A percentile compares a stretch with the other conserved stretches of the same genome.
Conservation (phyloP, 1,139 yeast species). For the Yamadazyma atmosphaerica region DNA sequence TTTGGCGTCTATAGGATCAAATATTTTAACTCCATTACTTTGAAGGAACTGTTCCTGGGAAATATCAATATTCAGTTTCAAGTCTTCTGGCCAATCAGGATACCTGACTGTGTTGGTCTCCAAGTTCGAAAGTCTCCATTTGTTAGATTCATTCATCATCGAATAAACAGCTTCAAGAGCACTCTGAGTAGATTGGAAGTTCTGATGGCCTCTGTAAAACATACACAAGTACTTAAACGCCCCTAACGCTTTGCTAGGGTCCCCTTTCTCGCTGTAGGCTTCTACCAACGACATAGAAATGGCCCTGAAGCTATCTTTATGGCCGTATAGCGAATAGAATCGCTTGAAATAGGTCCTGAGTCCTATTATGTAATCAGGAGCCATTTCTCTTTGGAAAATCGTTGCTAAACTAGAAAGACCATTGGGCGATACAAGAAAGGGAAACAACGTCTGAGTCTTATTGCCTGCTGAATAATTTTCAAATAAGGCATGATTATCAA, state of each 20-base stretch:
- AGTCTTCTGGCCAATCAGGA: conserved; percentile 12
- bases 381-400: conserved; percentile 30
- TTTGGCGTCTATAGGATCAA: conserved; percentile 24
- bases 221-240: conserved; percentile 25
- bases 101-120: conserved; percentile 12
- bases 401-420: conserved; percentile 26
- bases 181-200: conserved; percentile 1
- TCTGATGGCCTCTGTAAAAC: conserved; percentile 15
- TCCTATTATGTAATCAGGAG: conserved; percentile 30
- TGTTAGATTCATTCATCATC: conserved; percentile 12
- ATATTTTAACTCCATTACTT: conserved; percentile 16
- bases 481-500: conserved; percentile 26
- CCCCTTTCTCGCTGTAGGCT: conserved; percentile 25
- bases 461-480: conserved; percentile 20
- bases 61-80: conserved; percentile 18
- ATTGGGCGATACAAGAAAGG: conserved; percentile 33
- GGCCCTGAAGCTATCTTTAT: conserved; percentile 26
- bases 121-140: conserved; percentile 29
- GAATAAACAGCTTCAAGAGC: conserved; percentile 10
- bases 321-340: conserved; percentile 38
- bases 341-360: conserved; percentile 36
- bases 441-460: conserved; percentile 16
- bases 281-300: conserved; percentile 33
- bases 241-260: conserved; percentile 24
- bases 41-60: conserved; percentile 21